phyloP scores from a whole-genome alignment of 139 green algal genomes.

The Raphidocelis subcapitata region DNA sequence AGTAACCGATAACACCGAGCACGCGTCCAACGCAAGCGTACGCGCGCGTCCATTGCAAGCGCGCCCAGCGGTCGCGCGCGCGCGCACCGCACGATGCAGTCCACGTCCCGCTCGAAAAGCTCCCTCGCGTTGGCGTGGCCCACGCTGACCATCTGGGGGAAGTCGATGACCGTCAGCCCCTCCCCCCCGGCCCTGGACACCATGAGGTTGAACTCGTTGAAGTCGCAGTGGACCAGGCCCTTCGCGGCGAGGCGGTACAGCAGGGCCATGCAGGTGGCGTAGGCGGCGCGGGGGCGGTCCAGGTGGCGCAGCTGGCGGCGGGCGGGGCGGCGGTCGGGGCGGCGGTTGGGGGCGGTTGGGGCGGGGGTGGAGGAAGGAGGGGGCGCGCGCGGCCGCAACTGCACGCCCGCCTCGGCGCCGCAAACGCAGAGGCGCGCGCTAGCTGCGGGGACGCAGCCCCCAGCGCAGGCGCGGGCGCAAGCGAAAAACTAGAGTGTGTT shows the following conservation, averaged over 20 bases:
- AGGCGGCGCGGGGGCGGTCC: conserved; percentile 65
- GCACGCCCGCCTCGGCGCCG: not conserved
- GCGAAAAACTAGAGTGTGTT: too few relatives aligned
- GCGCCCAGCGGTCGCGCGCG: not conserved
- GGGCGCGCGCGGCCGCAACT: too few relatives aligned
- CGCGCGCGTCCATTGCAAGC: not conserved
- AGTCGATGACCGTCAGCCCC: conserved; percentile 91
- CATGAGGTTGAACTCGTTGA: conserved; percentile 99
- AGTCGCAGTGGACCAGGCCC: conserved; percentile 98
- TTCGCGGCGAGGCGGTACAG: conserved; percentile 69
- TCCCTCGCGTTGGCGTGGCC: conserved; percentile 89
- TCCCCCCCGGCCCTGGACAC: conserved; percentile 60
- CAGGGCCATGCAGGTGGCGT: conserved; percentile 75
- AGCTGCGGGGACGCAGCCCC: too few relatives aligned
- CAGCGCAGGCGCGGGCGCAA: too few relatives aligned
- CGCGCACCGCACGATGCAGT: conserved; percentile 75
- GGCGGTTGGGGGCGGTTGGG: not conserved
- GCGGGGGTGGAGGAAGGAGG: not conserved
- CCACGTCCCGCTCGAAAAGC: conserved; percentile 93
- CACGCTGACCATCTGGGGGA: conserved; percentile 97
- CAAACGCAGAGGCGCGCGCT: too few relatives aligned
- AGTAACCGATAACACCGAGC: not conserved
- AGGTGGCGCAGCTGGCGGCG: conserved; percentile 63
- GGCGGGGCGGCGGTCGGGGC: conserved; percentile 23
- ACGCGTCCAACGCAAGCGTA: not conserved